phyloP scores from a whole-genome alignment of 768 basidiomycete genomes.

The Symmetrospora coprosmae region DNA sequence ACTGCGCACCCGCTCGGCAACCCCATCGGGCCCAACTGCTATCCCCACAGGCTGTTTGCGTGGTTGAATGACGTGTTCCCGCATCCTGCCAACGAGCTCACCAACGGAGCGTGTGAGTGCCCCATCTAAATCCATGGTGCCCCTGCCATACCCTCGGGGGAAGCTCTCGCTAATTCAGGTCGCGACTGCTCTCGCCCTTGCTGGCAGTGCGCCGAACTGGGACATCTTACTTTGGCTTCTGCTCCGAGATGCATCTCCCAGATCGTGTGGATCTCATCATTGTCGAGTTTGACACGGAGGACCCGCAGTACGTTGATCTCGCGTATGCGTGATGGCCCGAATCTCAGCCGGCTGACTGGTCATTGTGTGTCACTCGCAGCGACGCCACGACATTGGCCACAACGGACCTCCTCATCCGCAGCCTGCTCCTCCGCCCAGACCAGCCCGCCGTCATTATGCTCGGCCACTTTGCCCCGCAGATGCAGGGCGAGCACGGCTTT shows the following conservation, averaged over 20 bases:
- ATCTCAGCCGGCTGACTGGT: neutral
- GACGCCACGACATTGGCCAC: constrained; percentile 57
- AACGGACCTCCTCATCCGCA: constrained; percentile 84
- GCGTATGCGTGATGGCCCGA: no score
- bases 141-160: neutral
- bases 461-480: constrained; percentile 86
- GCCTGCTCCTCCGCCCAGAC: constrained; percentile 75
- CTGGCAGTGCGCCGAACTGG: constrained; percentile 61
- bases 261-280: constrained; percentile 89
- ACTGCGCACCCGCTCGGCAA: constrained; percentile 34
- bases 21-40: constrained; percentile 43
- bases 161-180: neutral
- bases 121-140: neutral
- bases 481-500: constrained; percentile 63
- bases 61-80: constrained; percentile 99
- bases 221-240: constrained; percentile 89
- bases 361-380: constrained; percentile 38
- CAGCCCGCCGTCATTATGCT: constrained; percentile 82
- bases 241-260: constrained; percentile 80
- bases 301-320: constrained; percentile 66
- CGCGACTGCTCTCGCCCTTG: neutral
- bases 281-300: constrained; percentile 84
- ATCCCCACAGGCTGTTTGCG: constrained; percentile 84
- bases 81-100: constrained; percentile 91
- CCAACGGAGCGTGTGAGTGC: constrained; percentile 60